phyloP scores from a whole-genome alignment of 202 grass and related monocot species.

The Eragrostis tef region DNA sequence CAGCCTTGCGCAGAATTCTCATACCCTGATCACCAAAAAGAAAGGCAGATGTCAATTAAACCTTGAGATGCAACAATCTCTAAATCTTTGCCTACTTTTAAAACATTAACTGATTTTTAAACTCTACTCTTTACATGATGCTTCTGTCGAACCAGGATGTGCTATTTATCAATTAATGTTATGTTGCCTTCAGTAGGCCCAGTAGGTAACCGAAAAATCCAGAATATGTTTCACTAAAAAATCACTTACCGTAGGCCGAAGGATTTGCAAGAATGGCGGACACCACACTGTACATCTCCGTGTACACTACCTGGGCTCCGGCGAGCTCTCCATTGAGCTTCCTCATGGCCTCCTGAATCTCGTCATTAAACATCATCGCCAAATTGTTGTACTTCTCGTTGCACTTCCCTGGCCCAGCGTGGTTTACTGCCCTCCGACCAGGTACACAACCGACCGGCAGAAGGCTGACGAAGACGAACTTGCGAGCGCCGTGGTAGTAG shows the following conservation, averaged over 20 bases:
- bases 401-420: slow-evolving; percentile 20
- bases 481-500: slow-evolving; percentile 50
- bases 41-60: too few species aligned
- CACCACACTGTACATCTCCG: slow-evolving; percentile 42
- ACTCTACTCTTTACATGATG: too few species aligned
- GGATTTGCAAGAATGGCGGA: slow-evolving; percentile 34
- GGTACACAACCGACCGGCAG: slow-evolving; percentile 43
- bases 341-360: slow-evolving; percentile 13
- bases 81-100: too few species aligned
- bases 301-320: slow-evolving; percentile 34
- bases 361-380: slow-evolving; percentile 37
- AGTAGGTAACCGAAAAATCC: too few species aligned
- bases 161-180: too few species aligned
- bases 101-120: too few species aligned
- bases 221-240: background rate
- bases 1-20: background rate
- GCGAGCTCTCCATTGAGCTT: slow-evolving; percentile 46
- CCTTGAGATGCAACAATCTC: too few species aligned
- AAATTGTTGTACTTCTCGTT: slow-evolving; percentile 44
- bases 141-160: too few species aligned
- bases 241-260: slow-evolving; percentile 37
- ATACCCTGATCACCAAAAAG: slow-evolving; percentile 5
- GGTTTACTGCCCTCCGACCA: slow-evolving; percentile 31
- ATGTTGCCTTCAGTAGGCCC: too few species aligned
- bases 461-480: slow-evolving; percentile 43